Base-by-base conservation (phyloP, 192 early-diverging fungal species). In the Gaertneriomyces semiglobifer region DNA sequence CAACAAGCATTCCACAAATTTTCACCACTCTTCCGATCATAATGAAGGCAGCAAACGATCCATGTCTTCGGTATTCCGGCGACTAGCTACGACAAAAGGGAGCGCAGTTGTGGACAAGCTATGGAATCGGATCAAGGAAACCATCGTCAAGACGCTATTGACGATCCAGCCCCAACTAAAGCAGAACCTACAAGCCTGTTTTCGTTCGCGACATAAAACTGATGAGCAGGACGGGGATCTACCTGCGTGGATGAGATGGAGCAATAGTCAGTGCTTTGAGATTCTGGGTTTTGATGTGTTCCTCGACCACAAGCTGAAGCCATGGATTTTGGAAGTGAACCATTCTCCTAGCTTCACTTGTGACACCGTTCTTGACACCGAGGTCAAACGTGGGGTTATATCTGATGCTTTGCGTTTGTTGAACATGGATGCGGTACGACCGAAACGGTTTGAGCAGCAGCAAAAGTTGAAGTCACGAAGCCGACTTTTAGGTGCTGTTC, bases 311-410 rank as follows among this genome's bases (percentile, higher is more conserved):
- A 77, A 81, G 64, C 68, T 86, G 12, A 84, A 84, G 58, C 78
- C 84, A 0, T 86, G 81, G 82, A 74, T 86, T 2, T 61, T 86
- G 10, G 84, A 86, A 65, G 84, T 86, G 38, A 86, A 86, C 53
- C 82, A 85, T 44, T 84, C 82, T 2, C 84, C 84, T 16, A 73
- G 69, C 40, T 84, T 86, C 54, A 81, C 77, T 7, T 85, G 81
- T 63, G 82, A 85, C 58, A 77, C 72, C n/a, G 54, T 66, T n/a
- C 60, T 85, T 33, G 84, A 86, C 70, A 53, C 58, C 16, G 69
- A 79, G 38, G 75, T 86, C 38, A 86, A 86, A 58, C 42, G 60
- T 7, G 79, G 73, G 9, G 78, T 86, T 44, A 84, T 86, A 39
- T 43, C 41, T 7, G 81, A 78, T 47, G 78, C 82, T 3, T 55